These are phyloP conservation scores for Parastagonospora avenae DNA, from an alignment of 2,329 filamentous ascomycete species.

Conservation along the genomic window DNA sequence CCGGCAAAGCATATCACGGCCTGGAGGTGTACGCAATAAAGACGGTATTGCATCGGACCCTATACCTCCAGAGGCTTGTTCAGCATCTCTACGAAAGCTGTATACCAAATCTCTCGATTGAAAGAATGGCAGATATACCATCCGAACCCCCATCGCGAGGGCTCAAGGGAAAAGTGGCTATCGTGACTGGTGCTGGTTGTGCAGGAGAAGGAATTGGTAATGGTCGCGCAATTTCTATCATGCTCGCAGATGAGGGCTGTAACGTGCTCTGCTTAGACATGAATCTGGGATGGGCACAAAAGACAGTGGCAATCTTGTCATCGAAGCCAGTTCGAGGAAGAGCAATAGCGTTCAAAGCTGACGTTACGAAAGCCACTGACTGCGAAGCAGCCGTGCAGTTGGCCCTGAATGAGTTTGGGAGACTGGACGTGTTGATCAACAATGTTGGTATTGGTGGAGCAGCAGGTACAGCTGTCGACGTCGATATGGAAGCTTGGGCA, in stretches of 20 bases:
- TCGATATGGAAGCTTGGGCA: constrained; percentile 65
- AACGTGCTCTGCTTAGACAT: constrained; percentile 64
- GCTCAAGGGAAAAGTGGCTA: constrained; percentile 53
- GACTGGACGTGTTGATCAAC: constrained; percentile 68
- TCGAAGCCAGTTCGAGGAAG: constrained; percentile 40
- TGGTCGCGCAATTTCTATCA: constrained; percentile 62
- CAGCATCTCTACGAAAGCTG: too few relatives aligned
- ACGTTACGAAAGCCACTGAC: constrained; percentile 61
- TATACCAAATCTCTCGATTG: too few relatives aligned
- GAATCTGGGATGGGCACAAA: constrained; percentile 55
- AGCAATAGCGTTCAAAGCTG: constrained; percentile 54
- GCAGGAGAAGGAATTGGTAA: constrained; percentile 65
- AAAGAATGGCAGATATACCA: constrained; percentile 20
- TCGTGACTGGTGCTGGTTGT: constrained; percentile 65
- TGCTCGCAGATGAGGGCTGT: constrained; percentile 64
- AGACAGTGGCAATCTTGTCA: constrained; percentile 60
- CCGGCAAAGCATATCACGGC: too few relatives aligned
- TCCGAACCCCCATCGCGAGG: constrained; percentile 45
- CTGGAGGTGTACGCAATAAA: too few relatives aligned
- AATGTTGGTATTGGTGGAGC: constrained; percentile 68
- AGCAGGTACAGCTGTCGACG: constrained; percentile 63
- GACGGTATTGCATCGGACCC: too few relatives aligned
- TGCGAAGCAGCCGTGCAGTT: constrained; percentile 53
- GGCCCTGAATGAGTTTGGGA: constrained; percentile 57
- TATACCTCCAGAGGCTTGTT: too few relatives aligned